These are phyloP conservation scores for Bipolaris sorokiniana DNA, from an alignment of 2,329 filamentous ascomycete genomes.

Conservation along the genomic window DNA sequence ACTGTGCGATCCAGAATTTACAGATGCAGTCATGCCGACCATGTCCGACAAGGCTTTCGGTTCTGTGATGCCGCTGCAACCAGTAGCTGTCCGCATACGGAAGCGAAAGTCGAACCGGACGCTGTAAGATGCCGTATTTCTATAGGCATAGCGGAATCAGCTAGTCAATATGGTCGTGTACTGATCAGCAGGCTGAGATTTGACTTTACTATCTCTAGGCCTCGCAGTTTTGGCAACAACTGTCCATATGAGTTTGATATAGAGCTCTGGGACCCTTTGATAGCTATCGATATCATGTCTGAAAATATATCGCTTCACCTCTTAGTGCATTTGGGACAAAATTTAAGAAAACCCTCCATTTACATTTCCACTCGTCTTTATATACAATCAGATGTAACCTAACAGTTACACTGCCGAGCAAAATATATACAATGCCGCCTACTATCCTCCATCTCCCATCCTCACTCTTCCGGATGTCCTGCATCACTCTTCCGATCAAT, in stretches of 20 bases:
- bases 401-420: background rate
- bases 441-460: background rate
- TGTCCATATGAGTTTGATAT: background rate
- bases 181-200: background rate
- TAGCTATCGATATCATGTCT: background rate
- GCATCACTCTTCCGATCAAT: background rate
- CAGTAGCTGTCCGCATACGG: conserved; percentile 33
- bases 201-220: no score
- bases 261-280: background rate
- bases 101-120: conserved; percentile 21
- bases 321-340: background rate
- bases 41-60: conserved; percentile 28
- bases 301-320: background rate
- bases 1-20: conserved; percentile 29
- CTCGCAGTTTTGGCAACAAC: background rate
- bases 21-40: conserved; percentile 27
- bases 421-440: background rate
- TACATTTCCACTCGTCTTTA: background rate
- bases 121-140: background rate
- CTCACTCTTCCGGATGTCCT: no score
- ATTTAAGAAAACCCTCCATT: background rate
- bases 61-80: conserved; percentile 25
- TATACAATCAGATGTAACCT: background rate
- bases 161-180: background rate
- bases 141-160: background rate